These are phyloP conservation scores for Naganishia albida DNA, from an alignment of 1,284 basidiomycete genomes.

Conservation along the genomic window DNA sequence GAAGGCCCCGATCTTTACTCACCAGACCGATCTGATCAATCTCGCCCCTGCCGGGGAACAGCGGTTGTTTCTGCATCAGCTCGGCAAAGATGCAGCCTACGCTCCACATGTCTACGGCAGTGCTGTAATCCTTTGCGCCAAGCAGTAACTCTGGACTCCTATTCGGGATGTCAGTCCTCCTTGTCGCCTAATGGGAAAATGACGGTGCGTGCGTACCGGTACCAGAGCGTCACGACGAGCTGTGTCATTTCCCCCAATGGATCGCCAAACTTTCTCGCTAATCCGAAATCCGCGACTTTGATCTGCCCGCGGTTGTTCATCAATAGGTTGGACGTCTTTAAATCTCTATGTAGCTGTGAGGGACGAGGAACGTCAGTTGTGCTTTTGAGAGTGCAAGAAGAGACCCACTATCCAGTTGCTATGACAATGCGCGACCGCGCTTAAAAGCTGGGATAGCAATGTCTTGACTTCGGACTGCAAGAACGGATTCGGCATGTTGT, in stretches of 20 bases:
- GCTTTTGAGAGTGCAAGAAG: no score
- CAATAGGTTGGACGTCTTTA: slow-evolving; percentile 95
- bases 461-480: slow-evolving; percentile 98
- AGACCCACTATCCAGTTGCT: slow-evolving; percentile 77
- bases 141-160: slow-evolving; percentile 95
- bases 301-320: slow-evolving; percentile 99
- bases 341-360: slow-evolving; percentile 78
- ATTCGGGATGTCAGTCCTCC: no score
- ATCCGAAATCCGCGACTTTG: slow-evolving; percentile 97
- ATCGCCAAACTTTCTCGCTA: slow-evolving; percentile 92
- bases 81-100: slow-evolving; percentile 82
- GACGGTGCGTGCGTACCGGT: slow-evolving; percentile 68
- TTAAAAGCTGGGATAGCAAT: slow-evolving; percentile 87
- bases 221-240: slow-evolving; percentile 97
- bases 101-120: slow-evolving; percentile 62
- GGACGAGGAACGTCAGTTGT: background rate
- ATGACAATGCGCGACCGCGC: slow-evolving; percentile 89
- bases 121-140: slow-evolving; percentile 88
- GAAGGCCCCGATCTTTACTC: slow-evolving; percentile 28
- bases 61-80: slow-evolving; percentile 84
- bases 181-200: slow-evolving; percentile 15
- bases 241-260: slow-evolving; percentile 95
- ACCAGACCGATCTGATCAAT: slow-evolving; percentile 87
- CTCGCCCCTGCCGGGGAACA: slow-evolving; percentile 95
- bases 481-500: slow-evolving; percentile 91